phyloP scores from a whole-genome alignment of 495 filamentous ascomycete species.

The Neurospora africana region DNA sequence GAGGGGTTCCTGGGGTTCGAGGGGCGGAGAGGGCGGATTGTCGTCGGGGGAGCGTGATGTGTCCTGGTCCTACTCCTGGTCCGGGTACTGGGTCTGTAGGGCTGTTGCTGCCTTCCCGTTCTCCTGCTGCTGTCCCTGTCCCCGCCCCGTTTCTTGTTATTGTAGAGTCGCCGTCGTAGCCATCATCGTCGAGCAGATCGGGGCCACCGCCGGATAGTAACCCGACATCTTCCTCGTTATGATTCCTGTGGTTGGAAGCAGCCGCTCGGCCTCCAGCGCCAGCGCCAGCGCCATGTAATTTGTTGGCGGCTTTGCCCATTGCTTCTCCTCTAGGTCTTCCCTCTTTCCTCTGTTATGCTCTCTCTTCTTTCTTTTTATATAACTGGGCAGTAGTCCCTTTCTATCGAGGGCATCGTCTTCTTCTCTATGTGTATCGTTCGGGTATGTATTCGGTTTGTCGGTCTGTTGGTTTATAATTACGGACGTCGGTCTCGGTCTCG shows the following conservation, averaged over 20 bases:
- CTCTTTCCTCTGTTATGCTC: background rate
- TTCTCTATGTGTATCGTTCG: background rate
- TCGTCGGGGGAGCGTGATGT: background rate
- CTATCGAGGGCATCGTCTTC: background rate
- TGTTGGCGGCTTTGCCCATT: constrained; percentile 28
- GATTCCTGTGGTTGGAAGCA: background rate
- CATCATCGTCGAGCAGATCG: constrained; percentile 13
- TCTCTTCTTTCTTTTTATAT: background rate
- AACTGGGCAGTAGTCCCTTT: background rate
- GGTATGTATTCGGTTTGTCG: background rate
- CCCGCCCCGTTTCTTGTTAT: constrained; percentile 28
- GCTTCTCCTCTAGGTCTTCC: background rate
- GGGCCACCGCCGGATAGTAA: constrained; percentile 27
- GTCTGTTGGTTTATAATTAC: background rate
- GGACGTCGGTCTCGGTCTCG: background rate
- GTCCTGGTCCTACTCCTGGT: background rate
- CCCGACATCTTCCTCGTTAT: constrained; percentile 33
- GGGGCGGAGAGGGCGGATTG: background rate
- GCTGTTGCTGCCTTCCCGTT: background rate
- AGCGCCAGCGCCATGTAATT: constrained; percentile 21
- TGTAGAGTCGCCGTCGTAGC: constrained; percentile 17
- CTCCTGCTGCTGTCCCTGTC: background rate
- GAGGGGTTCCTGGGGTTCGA: constrained; percentile 46
- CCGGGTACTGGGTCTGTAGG: background rate
- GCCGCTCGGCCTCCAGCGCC: constrained; percentile 3